phyloP scores from a whole-genome alignment of 2,329 filamentous ascomycete species.

The Bertia moriformis region DNA sequence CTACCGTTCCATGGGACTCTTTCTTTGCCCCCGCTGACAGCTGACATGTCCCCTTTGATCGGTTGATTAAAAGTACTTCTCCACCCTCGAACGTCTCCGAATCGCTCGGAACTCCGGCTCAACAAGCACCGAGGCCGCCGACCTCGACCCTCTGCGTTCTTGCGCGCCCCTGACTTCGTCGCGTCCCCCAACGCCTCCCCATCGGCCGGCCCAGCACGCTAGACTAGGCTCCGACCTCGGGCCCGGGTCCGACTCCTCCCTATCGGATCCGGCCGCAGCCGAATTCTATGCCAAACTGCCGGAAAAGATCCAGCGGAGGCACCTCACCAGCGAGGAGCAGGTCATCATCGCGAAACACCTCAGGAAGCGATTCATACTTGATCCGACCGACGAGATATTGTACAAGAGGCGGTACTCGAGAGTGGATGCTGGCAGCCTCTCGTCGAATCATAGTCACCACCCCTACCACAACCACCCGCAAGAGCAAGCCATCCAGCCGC shows the following conservation, averaged over 20 bases:
- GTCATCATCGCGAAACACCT: constrained; percentile 37
- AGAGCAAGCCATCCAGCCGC: constrained; percentile 9
- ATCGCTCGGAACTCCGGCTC: too few relatives aligned
- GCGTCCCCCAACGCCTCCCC: constrained; percentile 2
- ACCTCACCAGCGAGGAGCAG: constrained; percentile 62
- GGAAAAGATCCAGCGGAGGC: constrained; percentile 56
- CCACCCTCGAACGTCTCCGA: constrained; percentile 54
- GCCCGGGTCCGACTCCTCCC: constrained; percentile 9
- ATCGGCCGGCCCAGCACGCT: constrained; percentile 2
- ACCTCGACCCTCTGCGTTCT: constrained; percentile 18
- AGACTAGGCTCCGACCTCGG: constrained; percentile 12
- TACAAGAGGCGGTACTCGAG: constrained; percentile 26
- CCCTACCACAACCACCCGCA: constrained; percentile 11
- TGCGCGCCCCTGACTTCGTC: constrained; percentile 9
- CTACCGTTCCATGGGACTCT: too few relatives aligned
- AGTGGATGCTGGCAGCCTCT: constrained; percentile 14
- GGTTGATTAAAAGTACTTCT: constrained; percentile 45
- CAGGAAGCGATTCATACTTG: constrained; percentile 34
- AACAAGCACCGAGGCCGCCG: too few relatives aligned
- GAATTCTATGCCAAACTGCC: constrained; percentile 57
- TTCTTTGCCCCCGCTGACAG: too few relatives aligned
- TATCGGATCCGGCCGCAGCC: constrained; percentile 9
- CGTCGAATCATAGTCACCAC: too few relatives aligned
- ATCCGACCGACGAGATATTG: constrained; percentile 42
- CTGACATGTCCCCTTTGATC: too few relatives aligned